phyloP scores from a whole-genome alignment of 345 rosid species.

The Pistacia atlantica region DNA sequence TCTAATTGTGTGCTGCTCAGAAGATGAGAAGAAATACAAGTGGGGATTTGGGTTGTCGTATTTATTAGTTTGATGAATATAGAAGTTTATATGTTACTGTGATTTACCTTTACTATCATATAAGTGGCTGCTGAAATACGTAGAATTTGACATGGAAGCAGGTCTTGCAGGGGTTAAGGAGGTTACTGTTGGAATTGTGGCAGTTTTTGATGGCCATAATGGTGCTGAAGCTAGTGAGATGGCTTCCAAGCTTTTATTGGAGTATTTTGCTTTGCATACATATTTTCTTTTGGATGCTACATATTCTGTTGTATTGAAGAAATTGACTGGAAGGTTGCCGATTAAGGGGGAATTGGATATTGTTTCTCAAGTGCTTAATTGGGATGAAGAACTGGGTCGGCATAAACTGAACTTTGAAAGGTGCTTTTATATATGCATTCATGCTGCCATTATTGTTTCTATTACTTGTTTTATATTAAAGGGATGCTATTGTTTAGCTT shows the following conservation, averaged over 20 bases:
- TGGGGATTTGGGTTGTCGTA: conserved; percentile 10
- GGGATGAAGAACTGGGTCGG: conserved; percentile 46
- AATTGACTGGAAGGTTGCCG: conserved; percentile 48
- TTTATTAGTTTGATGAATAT: not conserved
- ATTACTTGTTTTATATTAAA: not conserved
- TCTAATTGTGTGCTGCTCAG: not conserved
- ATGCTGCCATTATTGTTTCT: not conserved
- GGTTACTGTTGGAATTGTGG: conserved; percentile 73
- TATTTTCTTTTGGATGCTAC: conserved; percentile 89
- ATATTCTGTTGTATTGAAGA: conserved; percentile 53
- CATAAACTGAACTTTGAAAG: conserved; percentile 52
- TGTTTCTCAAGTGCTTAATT: conserved; percentile 45
- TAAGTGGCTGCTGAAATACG: conserved; percentile 11
- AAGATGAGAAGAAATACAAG: not conserved
- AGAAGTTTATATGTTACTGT: not conserved
- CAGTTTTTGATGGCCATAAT: conserved; percentile 95
- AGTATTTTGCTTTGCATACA: conserved; percentile 86
- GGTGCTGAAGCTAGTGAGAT: conserved; percentile 98
- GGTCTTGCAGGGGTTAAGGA: conserved; percentile 65
- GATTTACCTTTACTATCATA: not conserved
- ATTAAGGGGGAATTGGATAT: conserved; percentile 44
- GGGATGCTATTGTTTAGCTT: not conserved
- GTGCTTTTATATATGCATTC: conserved; percentile 32
- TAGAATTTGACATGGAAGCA: conserved; percentile 34
- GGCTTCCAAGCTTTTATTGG: conserved; percentile 84